Conservation (phyloP, 208 protist species). For the Crithidia expoeki region DNA sequence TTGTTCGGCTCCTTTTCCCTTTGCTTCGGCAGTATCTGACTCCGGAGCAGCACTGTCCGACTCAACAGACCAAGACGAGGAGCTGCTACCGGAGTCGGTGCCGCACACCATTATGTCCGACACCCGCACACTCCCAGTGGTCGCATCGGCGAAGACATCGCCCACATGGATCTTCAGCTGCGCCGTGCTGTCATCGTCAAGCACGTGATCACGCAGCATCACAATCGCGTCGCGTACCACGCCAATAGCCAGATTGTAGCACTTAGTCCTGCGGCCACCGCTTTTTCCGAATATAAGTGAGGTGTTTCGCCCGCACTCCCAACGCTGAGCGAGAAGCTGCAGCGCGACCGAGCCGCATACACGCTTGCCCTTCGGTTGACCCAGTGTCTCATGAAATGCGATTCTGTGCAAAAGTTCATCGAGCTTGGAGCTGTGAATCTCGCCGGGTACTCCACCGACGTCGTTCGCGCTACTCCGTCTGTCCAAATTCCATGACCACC, state of each 20-base stretch:
- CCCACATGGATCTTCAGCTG: slow-evolving; percentile 25
- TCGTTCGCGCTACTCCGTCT: too few species aligned
- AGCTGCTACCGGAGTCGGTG: background rate
- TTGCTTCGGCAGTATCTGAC: background rate
- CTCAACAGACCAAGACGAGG: background rate
- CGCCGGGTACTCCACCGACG: too few species aligned
- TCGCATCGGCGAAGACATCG: slow-evolving; percentile 6
- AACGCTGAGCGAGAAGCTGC: slow-evolving; percentile 21
- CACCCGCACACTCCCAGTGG: background rate
- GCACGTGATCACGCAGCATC: slow-evolving; percentile 13
- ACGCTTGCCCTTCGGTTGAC: slow-evolving; percentile 18
- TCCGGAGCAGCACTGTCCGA: background rate
- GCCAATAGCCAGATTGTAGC: slow-evolving; percentile 10
- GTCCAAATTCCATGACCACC: too few species aligned
- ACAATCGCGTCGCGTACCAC: slow-evolving; percentile 17
- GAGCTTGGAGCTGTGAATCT: slow-evolving; percentile 9
- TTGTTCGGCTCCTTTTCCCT: background rate
- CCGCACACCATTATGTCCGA: slow-evolving; percentile 13
- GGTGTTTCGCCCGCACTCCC: slow-evolving; percentile 36
- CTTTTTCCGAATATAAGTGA: slow-evolving; percentile 34
- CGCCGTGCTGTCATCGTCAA: slow-evolving; percentile 14
- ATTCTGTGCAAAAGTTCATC: slow-evolving; percentile 21
- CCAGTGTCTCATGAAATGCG: slow-evolving; percentile 35
- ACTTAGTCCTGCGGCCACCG: slow-evolving; percentile 25
- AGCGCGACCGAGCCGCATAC: slow-evolving; percentile 31